Percentiles rank a stretch among this genome's conserved stretches.
These are phyloP conservation scores for Globisporangium megalacanthum DNA, from an alignment of 352 stramenopile genomes.

Conservation along the genomic window DNA sequence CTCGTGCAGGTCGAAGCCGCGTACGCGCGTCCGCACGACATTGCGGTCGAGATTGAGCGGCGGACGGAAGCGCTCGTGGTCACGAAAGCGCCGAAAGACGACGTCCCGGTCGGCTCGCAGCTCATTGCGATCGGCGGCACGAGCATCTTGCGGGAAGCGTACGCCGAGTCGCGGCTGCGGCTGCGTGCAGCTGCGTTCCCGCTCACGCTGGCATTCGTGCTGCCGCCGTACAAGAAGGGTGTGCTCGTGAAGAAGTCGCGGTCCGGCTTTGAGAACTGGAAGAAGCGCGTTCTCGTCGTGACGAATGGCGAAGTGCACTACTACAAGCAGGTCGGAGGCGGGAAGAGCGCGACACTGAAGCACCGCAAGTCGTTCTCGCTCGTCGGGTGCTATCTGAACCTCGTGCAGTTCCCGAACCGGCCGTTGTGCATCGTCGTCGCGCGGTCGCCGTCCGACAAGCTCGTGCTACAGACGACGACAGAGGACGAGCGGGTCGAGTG, in stretches of 20 bases:
- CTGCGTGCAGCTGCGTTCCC: conserved; percentile 55
- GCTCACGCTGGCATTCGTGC: conserved; percentile 64
- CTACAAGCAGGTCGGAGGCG: conserved; percentile 59
- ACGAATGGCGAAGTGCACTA: conserved; percentile 81
- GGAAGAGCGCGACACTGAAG: conserved; percentile 47
- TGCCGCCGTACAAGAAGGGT: conserved; percentile 81
- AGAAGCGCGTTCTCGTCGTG: conserved; percentile 71
- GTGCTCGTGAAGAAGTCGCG: conserved; percentile 82
- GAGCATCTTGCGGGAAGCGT: conserved; percentile 66
- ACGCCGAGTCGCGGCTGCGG: conserved; percentile 38
- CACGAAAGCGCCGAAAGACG: conserved; percentile 35
- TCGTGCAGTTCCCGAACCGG: conserved; percentile 64
- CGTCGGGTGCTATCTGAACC: conserved; percentile 79
- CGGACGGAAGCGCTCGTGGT: conserved; percentile 76
- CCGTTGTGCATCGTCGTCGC: conserved; percentile 81
- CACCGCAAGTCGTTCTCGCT: conserved; percentile 83
- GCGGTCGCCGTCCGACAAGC: conserved; percentile 79
- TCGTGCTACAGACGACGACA: conserved; percentile 63
- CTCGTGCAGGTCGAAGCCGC: conserved; percentile 53
- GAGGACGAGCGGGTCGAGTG: conserved; percentile 83
- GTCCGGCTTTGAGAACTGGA: conserved; percentile 86
- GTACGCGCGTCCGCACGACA: conserved; percentile 57
- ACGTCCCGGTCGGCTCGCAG: conserved; percentile 64
- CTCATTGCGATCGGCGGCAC: conserved; percentile 52
- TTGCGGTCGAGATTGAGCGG: conserved; percentile 67